Base-by-base conservation (phyloP, 1,139 yeast genomes). In the Pneumocystis canis region DNA sequence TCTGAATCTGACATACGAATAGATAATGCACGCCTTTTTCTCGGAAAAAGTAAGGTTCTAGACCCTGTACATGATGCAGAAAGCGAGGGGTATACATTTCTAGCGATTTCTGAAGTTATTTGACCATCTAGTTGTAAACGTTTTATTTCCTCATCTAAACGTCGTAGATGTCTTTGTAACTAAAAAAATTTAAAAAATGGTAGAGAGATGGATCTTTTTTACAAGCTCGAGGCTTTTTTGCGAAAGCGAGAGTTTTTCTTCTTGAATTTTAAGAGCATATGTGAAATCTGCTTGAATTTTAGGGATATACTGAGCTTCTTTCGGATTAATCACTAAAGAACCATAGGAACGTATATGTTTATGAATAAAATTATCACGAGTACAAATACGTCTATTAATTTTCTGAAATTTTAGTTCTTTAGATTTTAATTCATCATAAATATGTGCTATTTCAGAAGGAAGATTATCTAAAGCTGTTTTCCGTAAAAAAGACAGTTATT, bases 271-370 rank as follows among this genome's bases (percentile, higher is more conserved):
- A 66, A 80, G 78, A 11, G 87, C 83, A 61, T 77, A 74, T 58
- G 79, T 80, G 76, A 85, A 82, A 65, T 86, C 94, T 59, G 85
- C 85, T 60, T 82, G 80, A 5, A 92, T 85, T 69, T 85, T 85
- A 54, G 81, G 78, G 68, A 81, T 80, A 11, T 87, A 71, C 66
- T 81, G 85, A 58, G 77, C 82, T 71, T 92, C 98, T 68, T 89
- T 87, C 1, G 97, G 95, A 72, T 87, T 87, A 67, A 84, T 87
- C 1, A 85, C 80, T 59, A 86, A 74, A 0, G 96, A 85, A 0
- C 97, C 97, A 74, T 89, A 84, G 61, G 89, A 84, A 68, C 85
- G 82, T 65, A 89, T 87, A 72, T 83, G 85, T 72, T 89, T 89
- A 71, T 88, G 96, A 63, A 92, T 76, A 69, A 84, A 88, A 28